Conservation (phyloP, 2,329 filamentous ascomycete genomes). For the Dactylellina cionopaga region DNA sequence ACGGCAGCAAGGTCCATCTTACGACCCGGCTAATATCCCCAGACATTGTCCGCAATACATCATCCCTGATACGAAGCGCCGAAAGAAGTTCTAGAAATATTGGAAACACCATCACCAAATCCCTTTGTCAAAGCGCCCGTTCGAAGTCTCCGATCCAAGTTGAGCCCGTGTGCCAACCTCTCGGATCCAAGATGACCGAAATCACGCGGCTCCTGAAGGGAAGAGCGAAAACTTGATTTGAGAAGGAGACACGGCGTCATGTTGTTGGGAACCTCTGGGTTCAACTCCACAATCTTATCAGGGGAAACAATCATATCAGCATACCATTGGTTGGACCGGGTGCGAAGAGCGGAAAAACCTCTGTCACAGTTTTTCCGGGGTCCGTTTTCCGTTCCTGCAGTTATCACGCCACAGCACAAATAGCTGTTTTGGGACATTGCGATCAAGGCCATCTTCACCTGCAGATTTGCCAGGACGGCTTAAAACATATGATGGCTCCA, state of each 20-base stretch:
- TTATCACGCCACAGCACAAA: conserved; percentile 23
- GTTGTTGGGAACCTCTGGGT: conserved; percentile 20
- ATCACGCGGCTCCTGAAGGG: conserved; percentile 22
- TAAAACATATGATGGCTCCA: conserved; percentile 42
- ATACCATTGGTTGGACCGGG: conserved; percentile 11
- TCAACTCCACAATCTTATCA: conserved; percentile 21
- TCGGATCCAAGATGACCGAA: conserved; percentile 33
- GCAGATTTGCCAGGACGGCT: neutral
- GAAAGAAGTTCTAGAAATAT: conserved; percentile 33
- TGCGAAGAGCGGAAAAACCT: conserved; percentile 39
- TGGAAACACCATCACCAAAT: conserved; percentile 29
- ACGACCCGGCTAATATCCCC: conserved; percentile 40
- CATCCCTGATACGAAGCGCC: conserved; percentile 35
- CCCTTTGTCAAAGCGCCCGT: conserved; percentile 27
- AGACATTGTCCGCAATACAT: conserved; percentile 32
- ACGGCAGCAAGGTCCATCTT: conserved; percentile 28
- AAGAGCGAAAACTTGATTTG: conserved; percentile 3
- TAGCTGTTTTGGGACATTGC: neutral
- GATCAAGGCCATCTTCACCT: conserved; percentile 2
- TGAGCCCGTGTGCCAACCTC: conserved; percentile 1
- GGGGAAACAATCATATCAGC: conserved; percentile 25
- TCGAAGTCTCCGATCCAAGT: neutral
- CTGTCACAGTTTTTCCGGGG: conserved; percentile 42
- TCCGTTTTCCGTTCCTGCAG: conserved; percentile 6
- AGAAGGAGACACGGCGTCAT: neutral